Evolutionary conservation across 176 grass and related monocot genomes (phyloP).

Genomic region (Otatea glauca): DNA sequence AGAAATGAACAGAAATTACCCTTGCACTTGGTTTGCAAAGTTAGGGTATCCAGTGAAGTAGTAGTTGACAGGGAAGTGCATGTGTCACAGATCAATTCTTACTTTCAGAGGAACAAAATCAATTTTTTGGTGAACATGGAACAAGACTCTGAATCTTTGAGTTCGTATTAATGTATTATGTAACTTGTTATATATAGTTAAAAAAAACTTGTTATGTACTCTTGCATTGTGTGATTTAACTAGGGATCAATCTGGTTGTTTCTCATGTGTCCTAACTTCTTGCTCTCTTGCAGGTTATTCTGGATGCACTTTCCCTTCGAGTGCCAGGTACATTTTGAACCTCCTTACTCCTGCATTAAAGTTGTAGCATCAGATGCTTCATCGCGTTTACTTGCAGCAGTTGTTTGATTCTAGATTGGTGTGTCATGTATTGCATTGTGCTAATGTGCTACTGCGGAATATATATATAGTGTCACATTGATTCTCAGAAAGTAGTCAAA

Average conservation of each 20-base stretch:
- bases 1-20: not conserved
- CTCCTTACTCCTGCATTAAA: not conserved
- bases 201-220: not conserved
- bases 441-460: not conserved
- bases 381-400: not conserved
- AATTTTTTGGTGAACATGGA: not conserved
- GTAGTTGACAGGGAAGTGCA: not conserved
- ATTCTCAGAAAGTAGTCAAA: conserved; percentile 6
- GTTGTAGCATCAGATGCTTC: not conserved
- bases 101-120: not conserved
- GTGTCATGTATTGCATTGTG: not conserved
- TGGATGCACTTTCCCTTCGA: conserved; percentile 75
- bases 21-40: not conserved
- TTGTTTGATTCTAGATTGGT: not conserved
- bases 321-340: conserved; percentile 53
- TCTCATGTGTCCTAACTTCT: not conserved
- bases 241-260: not conserved
- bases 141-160: not conserved
- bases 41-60: not conserved
- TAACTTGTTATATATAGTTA: not conserved
- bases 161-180: not conserved
- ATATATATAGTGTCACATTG: conserved; percentile 9
- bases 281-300: conserved; percentile 61
- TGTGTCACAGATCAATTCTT: not conserved
- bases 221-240: not conserved